Base-by-base conservation (phyloP, 169 alveolate species). In the Plasmodium inui region DNA sequence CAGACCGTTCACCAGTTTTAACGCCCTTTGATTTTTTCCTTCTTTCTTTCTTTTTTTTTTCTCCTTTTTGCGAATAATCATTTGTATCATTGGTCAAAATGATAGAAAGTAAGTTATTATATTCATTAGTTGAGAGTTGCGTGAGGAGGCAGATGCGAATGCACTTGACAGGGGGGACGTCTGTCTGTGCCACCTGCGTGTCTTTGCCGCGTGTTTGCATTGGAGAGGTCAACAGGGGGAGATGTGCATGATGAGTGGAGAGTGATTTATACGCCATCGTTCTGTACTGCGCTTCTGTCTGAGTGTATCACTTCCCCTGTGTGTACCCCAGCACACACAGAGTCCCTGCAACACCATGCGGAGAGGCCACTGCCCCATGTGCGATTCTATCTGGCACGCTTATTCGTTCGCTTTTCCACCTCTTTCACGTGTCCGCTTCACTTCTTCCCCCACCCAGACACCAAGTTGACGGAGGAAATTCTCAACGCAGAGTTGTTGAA, bases 401-500 rank as follows among this genome's bases (percentile, higher is more conserved):
- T 32, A 79, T 10, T 7, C 22, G 30, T 79, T 19, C n/a, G 12
- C n/a, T 57, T 7, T 1, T 10, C 46, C 19, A 12, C 14, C 41
- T 3, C 44, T 8, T 19, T 0, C 61, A 50, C 22, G 19, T 12
- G 61, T 0, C 8, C 26, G 1, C 61, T 50, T 50, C 19, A 26
- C 50, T n/a, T 82, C 14, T 8, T 37, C 71, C 67, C 37, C 61
- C 41, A n/a, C 28, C 73, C 88, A 50, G 97, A 96, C 34, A 94
- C 78, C 6, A 82, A 76, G 7, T 44, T 96, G 53, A 82, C 97
- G 6, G 92, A 85, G 14, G 94, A 85, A 5, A 79, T 94, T 37
- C 74, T 95, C 39, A 85, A 94, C 17, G 94, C 79, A 32, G 84
- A 92, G 50, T 80, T 96, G 26, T 61, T 78, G 39, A 95, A 95